Conservation (phyloP, 2,329 filamentous ascomycete species). For the Amauroascus niger region DNA sequence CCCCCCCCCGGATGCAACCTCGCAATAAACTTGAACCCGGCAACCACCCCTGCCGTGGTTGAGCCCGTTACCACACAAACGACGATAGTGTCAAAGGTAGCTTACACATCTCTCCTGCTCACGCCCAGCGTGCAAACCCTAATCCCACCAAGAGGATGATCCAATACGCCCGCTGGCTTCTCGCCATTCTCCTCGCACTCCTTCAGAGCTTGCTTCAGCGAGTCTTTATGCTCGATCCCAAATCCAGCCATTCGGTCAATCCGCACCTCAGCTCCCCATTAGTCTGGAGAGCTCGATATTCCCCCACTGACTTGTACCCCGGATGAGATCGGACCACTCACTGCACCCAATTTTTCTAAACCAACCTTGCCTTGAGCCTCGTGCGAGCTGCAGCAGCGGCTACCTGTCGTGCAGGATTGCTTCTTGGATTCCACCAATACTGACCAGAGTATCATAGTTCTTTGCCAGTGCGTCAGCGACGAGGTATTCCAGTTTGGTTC, state of each 20-base stretch:
- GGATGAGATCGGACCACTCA: constrained; percentile 50
- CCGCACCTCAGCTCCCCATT: constrained; percentile 55
- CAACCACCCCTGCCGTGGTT: constrained; percentile 62
- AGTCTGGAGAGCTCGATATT: constrained; percentile 62
- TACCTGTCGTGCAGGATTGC: constrained; percentile 60
- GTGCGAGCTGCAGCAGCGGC: constrained; percentile 52
- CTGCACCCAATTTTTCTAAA: constrained; percentile 62
- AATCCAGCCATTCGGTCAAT: constrained; percentile 50
- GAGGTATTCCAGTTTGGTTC: constrained; percentile 60
- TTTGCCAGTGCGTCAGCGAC: constrained; percentile 52
- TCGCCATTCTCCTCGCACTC: constrained; percentile 46
- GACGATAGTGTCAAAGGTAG: constrained; percentile 59
- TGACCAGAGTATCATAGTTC: constrained; percentile 53
- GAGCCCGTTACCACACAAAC: constrained; percentile 63
- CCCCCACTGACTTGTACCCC: constrained; percentile 54
- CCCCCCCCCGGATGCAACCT: constrained; percentile 30
- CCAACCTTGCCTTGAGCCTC: constrained; percentile 43
- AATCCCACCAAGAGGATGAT: constrained; percentile 61
- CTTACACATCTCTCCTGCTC: constrained; percentile 52
- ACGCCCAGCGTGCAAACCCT: constrained; percentile 61
- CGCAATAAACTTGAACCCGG: constrained; percentile 58
- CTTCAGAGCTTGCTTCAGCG: constrained; percentile 45
- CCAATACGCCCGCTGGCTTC: constrained; percentile 59
- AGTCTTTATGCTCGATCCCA: constrained; percentile 59
- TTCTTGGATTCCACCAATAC: constrained; percentile 59